Evolutionary conservation across 768 basidiomycete genomes (phyloP).

Genomic region (Brasilioporus rufonigricans): DNA sequence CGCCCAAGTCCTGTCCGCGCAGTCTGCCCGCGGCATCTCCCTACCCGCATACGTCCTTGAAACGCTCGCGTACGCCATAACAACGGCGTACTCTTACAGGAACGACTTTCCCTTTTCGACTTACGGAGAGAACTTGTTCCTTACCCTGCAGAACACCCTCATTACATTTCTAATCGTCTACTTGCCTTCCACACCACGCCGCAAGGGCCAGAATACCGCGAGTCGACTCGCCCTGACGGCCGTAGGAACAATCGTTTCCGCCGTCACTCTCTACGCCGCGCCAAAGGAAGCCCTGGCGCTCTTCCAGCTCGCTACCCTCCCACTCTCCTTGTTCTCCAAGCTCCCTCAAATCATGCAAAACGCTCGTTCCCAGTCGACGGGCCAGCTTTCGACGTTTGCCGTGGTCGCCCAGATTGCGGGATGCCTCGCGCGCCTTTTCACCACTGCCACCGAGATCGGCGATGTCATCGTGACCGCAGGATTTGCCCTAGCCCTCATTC

Average conservation of each 20-base stretch:
- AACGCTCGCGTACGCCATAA: slow-evolving; percentile 88
- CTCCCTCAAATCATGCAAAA: slow-evolving; percentile 92
- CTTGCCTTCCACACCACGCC: slow-evolving; percentile 43
- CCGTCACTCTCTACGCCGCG: slow-evolving; percentile 44
- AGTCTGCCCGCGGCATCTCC: slow-evolving; percentile 85
- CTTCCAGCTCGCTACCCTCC: slow-evolving; percentile 84
- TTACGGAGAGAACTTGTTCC: slow-evolving; percentile 96
- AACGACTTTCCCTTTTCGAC: slow-evolving; percentile 93
- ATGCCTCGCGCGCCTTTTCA: slow-evolving; percentile 90
- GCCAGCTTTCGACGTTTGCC: slow-evolving; percentile 92
- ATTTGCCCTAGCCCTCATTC: slow-evolving; percentile 75
- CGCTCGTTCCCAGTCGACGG: slow-evolving; percentile 70
- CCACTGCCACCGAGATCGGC: slow-evolving; percentile 85
- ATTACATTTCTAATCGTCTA: slow-evolving; percentile 86
- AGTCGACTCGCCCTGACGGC: slow-evolving; percentile 33
- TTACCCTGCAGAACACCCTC: slow-evolving; percentile 82
- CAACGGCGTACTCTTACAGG: slow-evolving; percentile 80
- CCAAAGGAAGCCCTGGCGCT: slow-evolving; percentile 54
- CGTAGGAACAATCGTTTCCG: slow-evolving; percentile 33
- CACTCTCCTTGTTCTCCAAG: slow-evolving; percentile 89
- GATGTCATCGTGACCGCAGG: slow-evolving; percentile 80
- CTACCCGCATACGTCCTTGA: slow-evolving; percentile 87
- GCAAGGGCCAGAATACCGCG: slow-evolving; percentile 25
- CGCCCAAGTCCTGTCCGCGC: slow-evolving; percentile 58
- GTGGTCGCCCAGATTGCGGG: slow-evolving; percentile 86